These are phyloP conservation scores for Fusarium brachygibbosum DNA, from an alignment of 2,329 filamentous ascomycete species.

Conservation along the genomic window DNA sequence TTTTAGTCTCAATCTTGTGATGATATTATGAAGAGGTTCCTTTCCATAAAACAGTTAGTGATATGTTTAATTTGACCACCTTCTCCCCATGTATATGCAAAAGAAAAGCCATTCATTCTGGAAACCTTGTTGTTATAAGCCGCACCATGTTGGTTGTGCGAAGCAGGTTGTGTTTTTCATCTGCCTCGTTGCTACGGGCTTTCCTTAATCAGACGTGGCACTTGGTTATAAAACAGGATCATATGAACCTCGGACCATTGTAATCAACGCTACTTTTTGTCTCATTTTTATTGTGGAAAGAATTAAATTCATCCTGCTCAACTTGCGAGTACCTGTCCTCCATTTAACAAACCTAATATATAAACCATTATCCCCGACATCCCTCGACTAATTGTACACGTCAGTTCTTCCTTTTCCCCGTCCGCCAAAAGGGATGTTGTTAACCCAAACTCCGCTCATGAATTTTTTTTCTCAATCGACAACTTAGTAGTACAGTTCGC, in stretches of 20 bases:
- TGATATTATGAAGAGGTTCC: not conserved
- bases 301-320: not conserved
- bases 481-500: conserved; percentile 1
- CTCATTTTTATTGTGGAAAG: not conserved
- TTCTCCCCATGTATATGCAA: not conserved
- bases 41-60: no score
- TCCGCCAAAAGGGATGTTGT: not conserved
- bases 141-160: not conserved
- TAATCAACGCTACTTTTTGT: not conserved
- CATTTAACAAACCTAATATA: not conserved
- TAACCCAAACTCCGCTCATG: conserved; percentile 33
- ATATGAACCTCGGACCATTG: not conserved
- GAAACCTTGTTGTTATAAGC: not conserved
- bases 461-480: not conserved
- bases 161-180: not conserved
- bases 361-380: not conserved
- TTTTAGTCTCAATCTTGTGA: not conserved
- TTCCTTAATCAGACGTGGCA: not conserved
- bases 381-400: conserved; percentile 1
- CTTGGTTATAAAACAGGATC: not conserved
- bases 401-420: not conserved
- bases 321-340: conserved; percentile 2
- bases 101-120: not conserved
- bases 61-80: not conserved
- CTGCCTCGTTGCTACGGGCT: not conserved